Base-by-base conservation (phyloP, 108 stramenopile species). In the Skeletonema grethae region DNA sequence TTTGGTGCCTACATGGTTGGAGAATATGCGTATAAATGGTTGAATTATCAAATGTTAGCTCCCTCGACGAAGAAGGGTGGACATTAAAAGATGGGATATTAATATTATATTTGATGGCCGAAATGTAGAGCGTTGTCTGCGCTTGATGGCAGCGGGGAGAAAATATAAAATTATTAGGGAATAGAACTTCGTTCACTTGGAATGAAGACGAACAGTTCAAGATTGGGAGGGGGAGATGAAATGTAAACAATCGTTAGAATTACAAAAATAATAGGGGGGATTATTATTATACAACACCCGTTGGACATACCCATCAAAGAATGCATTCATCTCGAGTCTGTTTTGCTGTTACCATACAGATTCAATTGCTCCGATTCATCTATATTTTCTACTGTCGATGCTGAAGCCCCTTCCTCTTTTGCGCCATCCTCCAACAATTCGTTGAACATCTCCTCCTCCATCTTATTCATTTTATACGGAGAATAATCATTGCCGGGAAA, bases 401-500 rank as follows among this genome's bases (percentile, higher is more conserved):
- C 80, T 11, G 79, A 53, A 22, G 50, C 5, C 22, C 82, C 76
- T 35, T 65, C 88, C 45, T 60, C 88, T 84, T 30, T 69, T 79
- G 81, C 76, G 63, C 91, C 89, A 24, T 69, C 76, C 50, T 76
- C 70, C 67, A 96, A 55, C 32, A 96, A 67, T 2, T 72, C 82
- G 25, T 88, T 82, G 69, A 96, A 96, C 9, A 70, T 46, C 16
- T 36, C 63, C 69, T 82, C 71, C 74, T 96, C 95, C 3, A 67
- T 80, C 7, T 87, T 83, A 7, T 58, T 87, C 95, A 96, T 96
- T 30, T 84, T 80, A 73, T 99, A 99, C 0, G 98, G 98, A 18
- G 94, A 85, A 91, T 91, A 96, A 48, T 89, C 85, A 18, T 88
- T 80, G 6, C 92, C 86, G 20, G 98, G 98, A 81, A 99, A 99